These are phyloP conservation scores for Ogataea neopini DNA, from an alignment of 805 yeast genomes.

Conservation along the genomic window DNA sequence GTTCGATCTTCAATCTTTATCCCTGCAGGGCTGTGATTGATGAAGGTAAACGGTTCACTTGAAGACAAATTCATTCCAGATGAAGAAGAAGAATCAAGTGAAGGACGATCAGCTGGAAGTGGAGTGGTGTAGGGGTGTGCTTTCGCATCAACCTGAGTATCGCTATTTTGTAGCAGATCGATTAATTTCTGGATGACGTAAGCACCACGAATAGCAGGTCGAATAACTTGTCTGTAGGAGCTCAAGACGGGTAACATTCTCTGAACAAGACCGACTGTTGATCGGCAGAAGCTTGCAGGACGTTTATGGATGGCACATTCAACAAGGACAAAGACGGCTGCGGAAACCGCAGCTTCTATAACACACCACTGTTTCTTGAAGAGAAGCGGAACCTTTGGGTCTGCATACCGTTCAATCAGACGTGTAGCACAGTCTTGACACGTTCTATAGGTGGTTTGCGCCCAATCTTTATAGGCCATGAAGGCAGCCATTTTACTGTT, in stretches of 20 bases:
- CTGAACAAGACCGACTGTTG: slow-evolving; percentile 18
- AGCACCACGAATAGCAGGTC: slow-evolving; percentile 34
- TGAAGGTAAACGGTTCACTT: slow-evolving; percentile 7
- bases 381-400: slow-evolving; percentile 16
- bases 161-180: slow-evolving; percentile 21
- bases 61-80: too few relatives aligned
- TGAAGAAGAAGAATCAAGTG: too few relatives aligned
- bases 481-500: slow-evolving; percentile 33
- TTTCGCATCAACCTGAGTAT: slow-evolving; percentile 11
- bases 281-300: slow-evolving; percentile 18
- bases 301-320: slow-evolving; percentile 31
- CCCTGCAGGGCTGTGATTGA: slow-evolving; percentile 10
- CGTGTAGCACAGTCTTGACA: slow-evolving; percentile 27
- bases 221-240: slow-evolving; percentile 26
- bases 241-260: slow-evolving; percentile 24
- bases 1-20: too few relatives aligned
- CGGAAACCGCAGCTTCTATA: slow-evolving; percentile 28
- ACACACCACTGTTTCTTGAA: slow-evolving; percentile 29
- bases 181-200: slow-evolving; percentile 30
- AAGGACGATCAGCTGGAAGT: neutral
- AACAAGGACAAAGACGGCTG: slow-evolving; percentile 31
- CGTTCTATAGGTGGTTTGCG: slow-evolving; percentile 17
- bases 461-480: slow-evolving; percentile 30
- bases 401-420: slow-evolving; percentile 20
- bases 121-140: slow-evolving; percentile 7